Percentiles rank a stretch among this genome's conserved stretches.
Evolutionary conservation across 2,329 filamentous ascomycete species (phyloP).

Genomic region (Talaromyces islandicus): DNA sequence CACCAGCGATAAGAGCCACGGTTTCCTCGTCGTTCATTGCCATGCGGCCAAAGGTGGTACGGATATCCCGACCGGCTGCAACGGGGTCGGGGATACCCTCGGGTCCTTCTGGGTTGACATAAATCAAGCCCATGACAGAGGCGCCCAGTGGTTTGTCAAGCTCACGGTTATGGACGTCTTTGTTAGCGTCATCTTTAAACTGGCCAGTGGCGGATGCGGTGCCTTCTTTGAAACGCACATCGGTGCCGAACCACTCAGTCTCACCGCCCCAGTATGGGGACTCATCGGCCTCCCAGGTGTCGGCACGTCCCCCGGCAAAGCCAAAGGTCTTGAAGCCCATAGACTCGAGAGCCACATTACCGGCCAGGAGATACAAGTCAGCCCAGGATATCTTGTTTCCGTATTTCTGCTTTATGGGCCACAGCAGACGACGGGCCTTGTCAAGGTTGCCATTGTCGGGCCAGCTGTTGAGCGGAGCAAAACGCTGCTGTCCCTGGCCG

Average conservation of each 20-base stretch:
- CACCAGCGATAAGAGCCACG: constrained; percentile 70
- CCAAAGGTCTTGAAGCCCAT: constrained; percentile 71
- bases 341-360: constrained; percentile 70
- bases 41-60: constrained; percentile 70
- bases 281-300: constrained; percentile 72
- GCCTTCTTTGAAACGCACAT: constrained; percentile 59
- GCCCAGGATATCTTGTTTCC: constrained; percentile 78
- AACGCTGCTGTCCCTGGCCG: constrained; percentile 69
- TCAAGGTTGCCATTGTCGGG: constrained; percentile 72
- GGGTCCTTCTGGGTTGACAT: constrained; percentile 75
- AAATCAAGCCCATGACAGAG: constrained; percentile 71
- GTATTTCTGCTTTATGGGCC: constrained; percentile 81
- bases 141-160: constrained; percentile 64
- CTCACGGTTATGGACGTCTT: constrained; percentile 54
- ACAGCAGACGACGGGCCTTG: constrained; percentile 73
- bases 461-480: constrained; percentile 77
- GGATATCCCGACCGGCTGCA: constrained; percentile 65
- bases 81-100: constrained; percentile 65
- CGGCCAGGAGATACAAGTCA: constrained; percentile 64
- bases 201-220: constrained; percentile 39
- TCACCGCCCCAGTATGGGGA: constrained; percentile 72
- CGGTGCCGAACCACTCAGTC: constrained; percentile 68
- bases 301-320: constrained; percentile 65
- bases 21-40: constrained; percentile 81
- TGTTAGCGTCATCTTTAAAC: constrained; percentile 39